Evolutionary conservation across 192 early-diverging fungal species (phyloP).

Genomic region (Thoreauomyces humboldtii): DNA sequence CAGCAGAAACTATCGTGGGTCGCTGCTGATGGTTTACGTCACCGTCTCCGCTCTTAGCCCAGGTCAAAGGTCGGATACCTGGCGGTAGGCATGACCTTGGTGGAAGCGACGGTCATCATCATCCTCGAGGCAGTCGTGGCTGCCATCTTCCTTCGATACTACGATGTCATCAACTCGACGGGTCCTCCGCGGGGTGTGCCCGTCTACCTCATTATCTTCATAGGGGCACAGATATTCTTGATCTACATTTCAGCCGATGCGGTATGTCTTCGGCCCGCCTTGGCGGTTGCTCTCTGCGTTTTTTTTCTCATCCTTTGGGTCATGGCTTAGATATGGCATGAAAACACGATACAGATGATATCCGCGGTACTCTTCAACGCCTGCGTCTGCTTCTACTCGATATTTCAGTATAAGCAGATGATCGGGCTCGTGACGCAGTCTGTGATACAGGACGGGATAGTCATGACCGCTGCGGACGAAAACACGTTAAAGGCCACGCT

Average conservation of each 20-base stretch:
- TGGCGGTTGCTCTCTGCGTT: constrained; percentile 8
- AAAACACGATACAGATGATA: constrained; percentile 92
- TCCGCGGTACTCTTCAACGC: constrained; percentile 69
- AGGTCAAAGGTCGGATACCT: constrained; percentile 1
- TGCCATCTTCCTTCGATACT: constrained; percentile 39
- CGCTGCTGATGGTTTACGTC: not conserved
- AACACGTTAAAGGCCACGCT: constrained; percentile 19
- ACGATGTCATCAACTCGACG: constrained; percentile 15
- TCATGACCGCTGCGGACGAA: constrained; percentile 14
- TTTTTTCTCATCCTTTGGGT: constrained; percentile 17
- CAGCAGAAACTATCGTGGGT: too few relatives aligned
- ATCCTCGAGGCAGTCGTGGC: constrained; percentile 53
- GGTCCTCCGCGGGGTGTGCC: constrained; percentile 49
- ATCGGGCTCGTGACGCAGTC: constrained; percentile 6
- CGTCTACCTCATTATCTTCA: constrained; percentile 87
- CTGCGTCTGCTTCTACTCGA: constrained; percentile 61
- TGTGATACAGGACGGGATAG: constrained; percentile 6
- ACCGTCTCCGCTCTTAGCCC: not conserved
- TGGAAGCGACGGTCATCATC: constrained; percentile 57
- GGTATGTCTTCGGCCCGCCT: constrained; percentile 56
- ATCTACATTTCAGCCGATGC: constrained; percentile 83
- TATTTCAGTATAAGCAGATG: constrained; percentile 68
- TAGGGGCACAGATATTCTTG: constrained; percentile 81
- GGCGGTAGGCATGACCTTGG: constrained; percentile 37
- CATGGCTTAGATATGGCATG: constrained; percentile 65